Evolutionary conservation across 257 asterid species (phyloP).

Genomic region (Solanum commersonii): DNA sequence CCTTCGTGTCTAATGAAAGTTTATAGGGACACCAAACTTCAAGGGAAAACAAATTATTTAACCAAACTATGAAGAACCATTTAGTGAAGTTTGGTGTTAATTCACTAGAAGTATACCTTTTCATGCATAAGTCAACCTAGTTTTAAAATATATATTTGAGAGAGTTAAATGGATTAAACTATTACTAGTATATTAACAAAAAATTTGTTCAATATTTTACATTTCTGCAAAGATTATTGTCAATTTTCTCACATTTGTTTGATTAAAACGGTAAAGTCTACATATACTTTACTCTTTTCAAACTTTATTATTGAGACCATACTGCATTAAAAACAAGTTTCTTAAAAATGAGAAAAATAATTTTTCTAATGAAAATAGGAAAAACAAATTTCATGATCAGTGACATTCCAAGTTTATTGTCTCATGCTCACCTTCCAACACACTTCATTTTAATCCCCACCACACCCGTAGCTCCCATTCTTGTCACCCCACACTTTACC

Average conservation of each 20-base stretch:
- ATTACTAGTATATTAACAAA: not conserved
- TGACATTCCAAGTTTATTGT: not conserved
- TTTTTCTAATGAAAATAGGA: no score
- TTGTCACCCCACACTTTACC: not conserved
- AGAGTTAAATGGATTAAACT: not conserved
- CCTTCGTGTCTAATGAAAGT: not conserved
- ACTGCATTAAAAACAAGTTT: no score
- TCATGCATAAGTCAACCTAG: not conserved
- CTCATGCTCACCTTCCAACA: not conserved
- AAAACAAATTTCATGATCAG: not conserved
- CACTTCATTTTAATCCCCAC: not conserved
- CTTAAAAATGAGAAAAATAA: no score
- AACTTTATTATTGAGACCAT: not conserved
- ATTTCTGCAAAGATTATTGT: no score
- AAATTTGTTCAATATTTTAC: not conserved
- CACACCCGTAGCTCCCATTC: not conserved
- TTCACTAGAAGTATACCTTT: not conserved
- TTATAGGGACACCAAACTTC: not conserved
- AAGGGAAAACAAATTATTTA: not conserved
- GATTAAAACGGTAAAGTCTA: no score
- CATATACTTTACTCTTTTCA: no score
- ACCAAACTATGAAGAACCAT: not conserved
- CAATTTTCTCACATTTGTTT: no score
- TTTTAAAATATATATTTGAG: not conserved
- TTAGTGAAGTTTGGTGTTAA: not conserved